Percentiles rank a stretch among this genome's conserved stretches.
Evolutionary conservation across 1,284 basidiomycete genomes (phyloP).

Genomic region (Heterobasidion annosum): DNA sequence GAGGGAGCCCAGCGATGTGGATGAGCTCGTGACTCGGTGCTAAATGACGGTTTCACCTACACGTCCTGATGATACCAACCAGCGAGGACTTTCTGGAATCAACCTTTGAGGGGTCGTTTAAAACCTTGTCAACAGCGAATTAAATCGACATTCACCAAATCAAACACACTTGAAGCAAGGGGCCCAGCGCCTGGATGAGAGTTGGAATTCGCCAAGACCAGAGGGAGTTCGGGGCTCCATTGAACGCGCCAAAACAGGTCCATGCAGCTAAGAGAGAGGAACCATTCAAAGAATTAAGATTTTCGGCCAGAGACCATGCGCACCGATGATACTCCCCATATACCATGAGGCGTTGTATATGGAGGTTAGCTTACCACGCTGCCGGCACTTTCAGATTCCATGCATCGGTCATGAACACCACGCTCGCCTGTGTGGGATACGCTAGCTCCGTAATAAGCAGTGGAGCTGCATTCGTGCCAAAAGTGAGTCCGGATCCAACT

Average conservation of each 20-base stretch:
- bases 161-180: constrained; percentile 46
- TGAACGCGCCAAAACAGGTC: constrained; percentile 47
- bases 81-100: constrained; percentile 64
- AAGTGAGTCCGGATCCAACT: constrained; percentile 61
- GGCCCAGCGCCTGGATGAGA: constrained; percentile 57
- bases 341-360: constrained; percentile 62
- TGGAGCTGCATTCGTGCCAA: constrained; percentile 53
- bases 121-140: background rate
- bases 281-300: background rate
- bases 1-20: background rate
- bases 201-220: constrained; percentile 68
- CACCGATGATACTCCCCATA: constrained; percentile 51
- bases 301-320: constrained; percentile 7
- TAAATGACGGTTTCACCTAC: constrained; percentile 23
- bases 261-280: constrained; percentile 27
- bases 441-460: constrained; percentile 62
- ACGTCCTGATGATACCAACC: constrained; percentile 50
- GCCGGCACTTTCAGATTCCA: constrained; percentile 1
- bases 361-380: constrained; percentile 53
- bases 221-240: constrained; percentile 30
- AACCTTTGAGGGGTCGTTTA: constrained; percentile 28
- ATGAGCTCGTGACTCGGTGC: background rate
- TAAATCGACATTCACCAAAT: constrained; percentile 30
- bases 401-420: background rate
- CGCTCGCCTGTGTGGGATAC: constrained; percentile 57